Evolutionary conservation across 768 basidiomycete species (phyloP).

Genomic region (Chalciporus piperatus): DNA sequence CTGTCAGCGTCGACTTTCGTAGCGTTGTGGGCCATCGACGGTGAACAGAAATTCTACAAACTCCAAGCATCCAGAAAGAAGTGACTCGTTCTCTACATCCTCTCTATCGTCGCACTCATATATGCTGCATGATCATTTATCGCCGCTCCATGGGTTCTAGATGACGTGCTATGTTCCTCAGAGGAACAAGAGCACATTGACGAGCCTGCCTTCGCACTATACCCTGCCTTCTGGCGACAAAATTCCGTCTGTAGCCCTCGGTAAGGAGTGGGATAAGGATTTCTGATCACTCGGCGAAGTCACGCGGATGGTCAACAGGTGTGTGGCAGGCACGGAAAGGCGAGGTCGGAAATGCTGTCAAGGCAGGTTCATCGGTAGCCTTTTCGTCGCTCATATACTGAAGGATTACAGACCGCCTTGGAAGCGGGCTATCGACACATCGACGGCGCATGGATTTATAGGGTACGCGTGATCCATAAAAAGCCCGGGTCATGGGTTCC

Average conservation of each 20-base stretch:
- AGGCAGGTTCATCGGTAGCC: slow-evolving; percentile 32
- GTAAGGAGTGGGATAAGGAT: slow-evolving; percentile 31
- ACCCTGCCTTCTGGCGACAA: slow-evolving; percentile 63
- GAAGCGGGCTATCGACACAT: slow-evolving; percentile 67
- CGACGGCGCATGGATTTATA: slow-evolving; percentile 73
- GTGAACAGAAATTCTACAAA: not conserved
- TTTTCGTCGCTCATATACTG: not conserved
- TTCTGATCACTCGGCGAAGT: not conserved
- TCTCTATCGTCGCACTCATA: slow-evolving; percentile 23
- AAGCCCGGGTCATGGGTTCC: not conserved
- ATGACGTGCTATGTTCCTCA: slow-evolving; percentile 15
- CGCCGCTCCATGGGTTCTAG: slow-evolving; percentile 19
- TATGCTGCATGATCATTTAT: slow-evolving; percentile 16
- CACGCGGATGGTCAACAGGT: slow-evolving; percentile 34
- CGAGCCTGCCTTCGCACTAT: slow-evolving; percentile 44
- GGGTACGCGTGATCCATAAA: slow-evolving; percentile 31
- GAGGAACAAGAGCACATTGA: slow-evolving; percentile 21
- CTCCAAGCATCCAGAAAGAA: slow-evolving; percentile 14
- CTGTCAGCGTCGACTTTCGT: too few species aligned
- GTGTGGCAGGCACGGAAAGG: slow-evolving; percentile 58
- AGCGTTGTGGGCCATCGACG: too few species aligned
- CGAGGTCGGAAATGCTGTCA: slow-evolving; percentile 68
- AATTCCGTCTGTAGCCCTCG: slow-evolving; percentile 66
- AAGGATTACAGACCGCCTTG: slow-evolving; percentile 46
- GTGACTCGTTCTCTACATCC: slow-evolving; percentile 19